Percentiles rank a stretch among this genome's conserved stretches.
Conservation (phyloP, 2,329 filamentous ascomycete species). For the Hypoxylon sp. region DNA sequence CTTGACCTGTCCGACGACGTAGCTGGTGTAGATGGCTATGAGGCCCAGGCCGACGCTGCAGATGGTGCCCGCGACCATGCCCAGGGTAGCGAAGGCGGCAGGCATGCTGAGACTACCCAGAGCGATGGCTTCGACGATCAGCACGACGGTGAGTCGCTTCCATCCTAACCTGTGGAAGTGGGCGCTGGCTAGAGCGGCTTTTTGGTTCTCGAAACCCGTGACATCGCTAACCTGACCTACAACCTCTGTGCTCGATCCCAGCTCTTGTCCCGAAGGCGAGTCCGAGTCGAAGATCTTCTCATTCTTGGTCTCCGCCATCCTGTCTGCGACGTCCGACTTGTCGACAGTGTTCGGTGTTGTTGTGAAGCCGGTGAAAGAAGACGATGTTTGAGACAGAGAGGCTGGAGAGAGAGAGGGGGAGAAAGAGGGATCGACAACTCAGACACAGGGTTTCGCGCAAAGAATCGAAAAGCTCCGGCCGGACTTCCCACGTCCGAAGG, state of each 20-base stretch:
- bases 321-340: constrained; percentile 7
- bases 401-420: constrained; percentile 7
- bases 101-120: constrained; percentile 62
- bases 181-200: constrained; percentile 54
- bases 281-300: constrained; percentile 28
- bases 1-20: constrained; percentile 56
- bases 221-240: constrained; percentile 48
- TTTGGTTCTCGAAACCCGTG: constrained; percentile 56
- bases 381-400: constrained; percentile 7
- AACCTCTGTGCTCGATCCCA: constrained; percentile 36
- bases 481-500: not conserved
- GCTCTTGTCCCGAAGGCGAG: constrained; percentile 19
- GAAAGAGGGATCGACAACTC: too few species aligned
- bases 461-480: constrained; percentile 16
- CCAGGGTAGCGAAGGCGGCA: constrained; percentile 59
- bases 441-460: constrained; percentile 14
- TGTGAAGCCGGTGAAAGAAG: not conserved
- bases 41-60: constrained; percentile 53
- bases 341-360: constrained; percentile 10
- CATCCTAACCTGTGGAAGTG: constrained; percentile 63
- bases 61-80: constrained; percentile 60
- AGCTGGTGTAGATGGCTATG: constrained; percentile 57
- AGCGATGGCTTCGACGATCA: constrained; percentile 65
- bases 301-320: constrained; percentile 31
- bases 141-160: constrained; percentile 63